Evolutionary conservation across 2,329 filamentous ascomycete species (phyloP).

Genomic region (Colletotrichum noveboracense): DNA sequence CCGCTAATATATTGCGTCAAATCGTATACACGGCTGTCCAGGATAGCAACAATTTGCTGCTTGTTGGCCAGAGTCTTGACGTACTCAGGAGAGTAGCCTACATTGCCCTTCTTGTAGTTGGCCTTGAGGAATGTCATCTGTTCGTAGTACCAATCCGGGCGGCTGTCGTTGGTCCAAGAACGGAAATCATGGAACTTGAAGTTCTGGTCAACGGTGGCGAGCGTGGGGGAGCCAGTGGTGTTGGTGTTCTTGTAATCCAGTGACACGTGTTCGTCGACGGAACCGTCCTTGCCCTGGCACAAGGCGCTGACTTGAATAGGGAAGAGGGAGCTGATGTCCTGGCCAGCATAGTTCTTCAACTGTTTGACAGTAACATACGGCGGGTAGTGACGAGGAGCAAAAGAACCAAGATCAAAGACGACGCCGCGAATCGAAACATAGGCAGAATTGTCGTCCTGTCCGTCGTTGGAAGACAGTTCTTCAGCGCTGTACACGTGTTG

Average conservation of each 20-base stretch:
- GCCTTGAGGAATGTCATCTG: constrained; percentile 79
- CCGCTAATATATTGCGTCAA: constrained; percentile 82
- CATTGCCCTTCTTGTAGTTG: constrained; percentile 83
- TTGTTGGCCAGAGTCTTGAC: constrained; percentile 70
- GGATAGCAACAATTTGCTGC: constrained; percentile 74
- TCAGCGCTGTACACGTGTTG: constrained; percentile 84
- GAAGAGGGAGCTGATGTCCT: constrained; percentile 88
- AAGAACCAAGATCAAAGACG: constrained; percentile 82
- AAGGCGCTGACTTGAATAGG: constrained; percentile 93
- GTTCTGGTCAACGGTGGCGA: constrained; percentile 73
- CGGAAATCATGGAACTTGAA: constrained; percentile 92
- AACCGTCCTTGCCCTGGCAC: constrained; percentile 77
- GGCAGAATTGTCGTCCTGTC: constrained; percentile 66
- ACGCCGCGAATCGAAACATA: constrained; percentile 87
- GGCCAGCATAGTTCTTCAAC: constrained; percentile 82
- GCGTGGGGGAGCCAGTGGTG: constrained; percentile 67
- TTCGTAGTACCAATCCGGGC: constrained; percentile 92
- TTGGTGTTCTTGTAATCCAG: constrained; percentile 85
- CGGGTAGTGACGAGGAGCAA: constrained; percentile 81
- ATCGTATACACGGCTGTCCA: constrained; percentile 85
- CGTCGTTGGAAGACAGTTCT: constrained; percentile 78
- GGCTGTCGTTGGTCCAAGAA: constrained; percentile 78
- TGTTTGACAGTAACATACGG: constrained; percentile 60
- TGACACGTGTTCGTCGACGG: constrained; percentile 73
- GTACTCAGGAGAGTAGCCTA: constrained; percentile 84